A percentile compares a stretch with the other conserved stretches of the same genome.
phyloP scores from a whole-genome alignment of 177 flowering plant genomes.

The Vitis hybrid region DNA sequence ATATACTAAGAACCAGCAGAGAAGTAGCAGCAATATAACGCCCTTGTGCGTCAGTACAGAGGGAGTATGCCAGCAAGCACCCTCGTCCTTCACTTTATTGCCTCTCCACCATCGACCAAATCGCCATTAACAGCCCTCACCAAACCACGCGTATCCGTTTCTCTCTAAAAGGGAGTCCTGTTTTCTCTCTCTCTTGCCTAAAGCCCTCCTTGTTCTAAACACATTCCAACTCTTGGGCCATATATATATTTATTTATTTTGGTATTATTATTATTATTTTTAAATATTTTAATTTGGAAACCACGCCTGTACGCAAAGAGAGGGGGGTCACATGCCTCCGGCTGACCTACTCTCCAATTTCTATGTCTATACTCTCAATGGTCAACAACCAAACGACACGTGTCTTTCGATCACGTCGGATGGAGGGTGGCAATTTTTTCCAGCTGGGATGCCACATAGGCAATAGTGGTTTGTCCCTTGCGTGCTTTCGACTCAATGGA shows the following conservation, averaged over 20 bases:
- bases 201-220: constrained; percentile 30
- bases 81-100: constrained; percentile 6
- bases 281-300: not conserved
- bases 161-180: not conserved
- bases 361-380: not conserved
- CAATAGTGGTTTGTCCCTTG: constrained; percentile 10
- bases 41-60: too few species aligned
- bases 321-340: constrained; percentile 19
- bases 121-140: constrained; percentile 30
- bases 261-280: constrained; percentile 5
- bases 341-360: constrained; percentile 7
- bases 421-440: constrained; percentile 9
- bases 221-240: not conserved
- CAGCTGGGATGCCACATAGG: constrained; percentile 31
- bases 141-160: constrained; percentile 8
- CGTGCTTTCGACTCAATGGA: constrained; percentile 27
- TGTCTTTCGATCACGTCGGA: constrained; percentile 7
- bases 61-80: constrained; percentile 12
- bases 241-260: not conserved
- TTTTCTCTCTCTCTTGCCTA: constrained; percentile 21
- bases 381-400: constrained; percentile 20
- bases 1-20: constrained; percentile 13
- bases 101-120: constrained; percentile 25
- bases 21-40: not conserved
- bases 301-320: constrained; percentile 20